Evolutionary conservation across 2,329 filamentous ascomycete genomes (phyloP).

Genomic region (Aschersonia sp.): DNA sequence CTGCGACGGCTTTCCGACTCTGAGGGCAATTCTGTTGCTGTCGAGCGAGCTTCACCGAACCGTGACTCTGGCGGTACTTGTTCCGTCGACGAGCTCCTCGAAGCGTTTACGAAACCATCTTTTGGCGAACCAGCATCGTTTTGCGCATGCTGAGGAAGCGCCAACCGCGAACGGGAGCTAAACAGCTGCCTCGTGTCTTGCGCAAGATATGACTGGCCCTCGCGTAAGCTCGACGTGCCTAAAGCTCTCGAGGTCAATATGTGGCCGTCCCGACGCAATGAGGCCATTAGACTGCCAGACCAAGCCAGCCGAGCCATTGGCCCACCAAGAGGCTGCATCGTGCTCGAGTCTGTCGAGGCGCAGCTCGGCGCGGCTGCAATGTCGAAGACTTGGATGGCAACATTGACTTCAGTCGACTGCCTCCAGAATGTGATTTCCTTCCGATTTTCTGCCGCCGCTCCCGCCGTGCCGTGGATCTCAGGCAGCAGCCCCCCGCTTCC

Average conservation of each 20-base stretch:
- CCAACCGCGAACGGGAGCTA: slow-evolving; percentile 8
- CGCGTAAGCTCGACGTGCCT: background rate
- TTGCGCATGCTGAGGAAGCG: slow-evolving; percentile 13
- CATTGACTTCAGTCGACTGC: too few species aligned
- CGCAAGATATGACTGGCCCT: background rate
- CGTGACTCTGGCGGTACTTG: slow-evolving; percentile 1
- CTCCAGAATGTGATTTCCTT: too few species aligned
- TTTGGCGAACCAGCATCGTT: slow-evolving; percentile 3
- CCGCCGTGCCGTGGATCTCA: too few species aligned
- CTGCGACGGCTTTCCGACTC: slow-evolving; percentile 17
- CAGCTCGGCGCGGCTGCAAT: background rate
- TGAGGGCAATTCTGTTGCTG: slow-evolving; percentile 15
- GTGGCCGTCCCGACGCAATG: slow-evolving; percentile 5
- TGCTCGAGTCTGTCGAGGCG: background rate
- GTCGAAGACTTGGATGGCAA: too few species aligned
- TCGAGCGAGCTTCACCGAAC: background rate
- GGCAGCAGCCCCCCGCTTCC: too few species aligned
- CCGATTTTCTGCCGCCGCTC: too few species aligned
- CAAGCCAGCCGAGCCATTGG: slow-evolving; percentile 15
- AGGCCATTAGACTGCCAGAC: slow-evolving; percentile 13
- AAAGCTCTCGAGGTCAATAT: background rate
- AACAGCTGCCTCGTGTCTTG: background rate
- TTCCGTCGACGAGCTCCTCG: background rate
- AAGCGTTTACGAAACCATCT: background rate
- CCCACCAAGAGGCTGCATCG: slow-evolving; percentile 21